Evolutionary conservation across 1,284 basidiomycete species (phyloP), one percentile per base, ranked within the genome.

Genomic region (Ceratobasidium sp.): DNA sequence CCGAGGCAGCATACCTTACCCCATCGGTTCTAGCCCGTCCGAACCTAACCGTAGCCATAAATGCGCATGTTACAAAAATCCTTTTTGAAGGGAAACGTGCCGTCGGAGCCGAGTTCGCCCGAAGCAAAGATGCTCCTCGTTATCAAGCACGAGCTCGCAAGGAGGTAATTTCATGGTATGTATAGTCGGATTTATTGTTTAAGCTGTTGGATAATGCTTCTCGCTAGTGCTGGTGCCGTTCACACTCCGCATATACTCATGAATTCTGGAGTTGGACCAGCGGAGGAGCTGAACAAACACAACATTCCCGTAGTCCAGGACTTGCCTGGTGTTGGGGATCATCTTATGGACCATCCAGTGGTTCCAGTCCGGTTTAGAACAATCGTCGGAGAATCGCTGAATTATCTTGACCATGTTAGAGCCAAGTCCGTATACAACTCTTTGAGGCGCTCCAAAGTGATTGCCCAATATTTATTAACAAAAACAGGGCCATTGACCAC

Each of bases 241-340:
- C 79, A 79, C 38, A 78, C 78, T 9, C 78, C 78, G 56, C 57
- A 62, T 28, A 79, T 79, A 50, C 87, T 95, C 13, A 88, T 93
- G 86, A 86, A 93, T 46, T 92, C 91, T 17, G 93, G 93, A 3
- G 83, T 93, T 33, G 92, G 92, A 0, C 89, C 91, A 26, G 86
- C 86, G 2, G 83, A 85, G 15, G 87, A 92, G 28, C 87, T 93
- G n/a, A 80, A 84, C 12, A 82, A 85, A 50, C 85, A 88, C 76
- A 81, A 82, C 12, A 90, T 93, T 44, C 85, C 87, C 0, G 82
- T 91, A 15, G 81, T 91, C 0, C 83, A 86, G 52, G 88, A 92
- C 79, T 85, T 90, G 2, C 88, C 90, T 0, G 89, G 88, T 9
- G 92, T 93, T 9, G 79, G 79, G 10, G 83, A 86, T 2, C 87